Evolutionary conservation across 441 rosid genomes (phyloP).

Genomic region (Lepidium campestre): DNA sequence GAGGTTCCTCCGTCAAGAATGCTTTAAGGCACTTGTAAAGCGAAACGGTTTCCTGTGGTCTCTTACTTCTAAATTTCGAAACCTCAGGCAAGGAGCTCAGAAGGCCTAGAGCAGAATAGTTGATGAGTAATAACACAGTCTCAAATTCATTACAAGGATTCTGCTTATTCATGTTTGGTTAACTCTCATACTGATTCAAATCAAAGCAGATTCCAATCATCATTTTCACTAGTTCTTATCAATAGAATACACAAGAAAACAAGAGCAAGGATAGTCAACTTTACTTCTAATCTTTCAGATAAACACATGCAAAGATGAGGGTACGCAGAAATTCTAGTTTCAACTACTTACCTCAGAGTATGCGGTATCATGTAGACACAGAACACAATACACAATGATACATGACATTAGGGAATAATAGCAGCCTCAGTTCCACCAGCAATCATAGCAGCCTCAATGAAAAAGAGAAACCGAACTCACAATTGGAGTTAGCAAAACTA

Average conservation of each 20-base stretch:
- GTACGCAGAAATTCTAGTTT: not conserved
- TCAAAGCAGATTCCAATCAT: not conserved
- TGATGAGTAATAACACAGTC: not conserved
- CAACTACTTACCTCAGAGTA: conserved; percentile 65
- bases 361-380: conserved; percentile 92
- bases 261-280: not conserved
- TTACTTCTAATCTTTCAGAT: not conserved
- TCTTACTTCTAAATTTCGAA: conserved; percentile 48
- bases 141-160: not conserved
- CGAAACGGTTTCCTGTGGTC: conserved; percentile 59
- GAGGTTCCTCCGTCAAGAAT: conserved; percentile 77
- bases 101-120: conserved; percentile 35
- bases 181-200: not conserved
- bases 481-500: not conserved
- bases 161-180: not conserved
- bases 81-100: conserved; percentile 55
- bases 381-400: conserved; percentile 67
- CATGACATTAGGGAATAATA: conserved; percentile 92
- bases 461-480: not conserved
- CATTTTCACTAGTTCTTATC: not conserved
- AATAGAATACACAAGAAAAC: not conserved
- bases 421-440: conserved; percentile 99
- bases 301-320: not conserved
- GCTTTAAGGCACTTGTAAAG: conserved; percentile 77
- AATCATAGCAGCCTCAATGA: conserved; percentile 90